Percentiles rank a stretch among this genome's conserved stretches.
These are phyloP conservation scores for Coemansia sp. DNA, from an alignment of 192 early-diverging fungal species.

Conservation along the genomic window DNA sequence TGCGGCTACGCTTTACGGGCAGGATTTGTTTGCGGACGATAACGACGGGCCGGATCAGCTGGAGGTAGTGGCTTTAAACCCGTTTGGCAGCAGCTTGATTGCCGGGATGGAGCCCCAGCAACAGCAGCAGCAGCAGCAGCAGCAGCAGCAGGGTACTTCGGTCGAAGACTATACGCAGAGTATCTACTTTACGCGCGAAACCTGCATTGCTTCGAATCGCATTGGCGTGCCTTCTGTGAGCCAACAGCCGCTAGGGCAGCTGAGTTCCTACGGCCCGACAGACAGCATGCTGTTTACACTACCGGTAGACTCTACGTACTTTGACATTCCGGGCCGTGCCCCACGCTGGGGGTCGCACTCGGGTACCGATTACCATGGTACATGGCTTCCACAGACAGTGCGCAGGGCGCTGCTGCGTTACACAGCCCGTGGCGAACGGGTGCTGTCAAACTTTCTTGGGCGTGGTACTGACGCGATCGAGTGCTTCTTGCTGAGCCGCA, in stretches of 20 bases:
- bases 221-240: slow-evolving; percentile 16
- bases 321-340: slow-evolving; percentile 87
- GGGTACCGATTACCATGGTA: slow-evolving; percentile 91
- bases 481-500: slow-evolving; percentile 74
- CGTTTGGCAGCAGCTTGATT: slow-evolving; percentile 29
- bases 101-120: neutral
- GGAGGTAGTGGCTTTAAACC: slow-evolving; percentile 51
- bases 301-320: slow-evolving; percentile 77
- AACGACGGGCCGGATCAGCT: slow-evolving; percentile 11
- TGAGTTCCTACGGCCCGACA: slow-evolving; percentile 46
- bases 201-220: slow-evolving; percentile 22
- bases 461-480: slow-evolving; percentile 94
- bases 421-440: slow-evolving; percentile 70
- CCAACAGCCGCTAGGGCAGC: slow-evolving; percentile 48
- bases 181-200: slow-evolving; percentile 54
- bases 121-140: slow-evolving; percentile 7
- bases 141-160: slow-evolving; percentile 9
- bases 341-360: slow-evolving; percentile 91
- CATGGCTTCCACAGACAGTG: slow-evolving; percentile 92
- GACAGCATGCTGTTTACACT: slow-evolving; percentile 66
- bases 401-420: slow-evolving; percentile 74
- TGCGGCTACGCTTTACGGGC: neutral
- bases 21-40: slow-evolving; percentile 27
- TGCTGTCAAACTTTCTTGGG: slow-evolving; percentile 91
- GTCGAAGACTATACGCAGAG: slow-evolving; percentile 49